Percentiles rank a stretch among this genome's conserved stretches.
These are phyloP conservation scores for Diaporthe aspalathi DNA, from an alignment of 2,329 filamentous ascomycete genomes.

Conservation along the genomic window DNA sequence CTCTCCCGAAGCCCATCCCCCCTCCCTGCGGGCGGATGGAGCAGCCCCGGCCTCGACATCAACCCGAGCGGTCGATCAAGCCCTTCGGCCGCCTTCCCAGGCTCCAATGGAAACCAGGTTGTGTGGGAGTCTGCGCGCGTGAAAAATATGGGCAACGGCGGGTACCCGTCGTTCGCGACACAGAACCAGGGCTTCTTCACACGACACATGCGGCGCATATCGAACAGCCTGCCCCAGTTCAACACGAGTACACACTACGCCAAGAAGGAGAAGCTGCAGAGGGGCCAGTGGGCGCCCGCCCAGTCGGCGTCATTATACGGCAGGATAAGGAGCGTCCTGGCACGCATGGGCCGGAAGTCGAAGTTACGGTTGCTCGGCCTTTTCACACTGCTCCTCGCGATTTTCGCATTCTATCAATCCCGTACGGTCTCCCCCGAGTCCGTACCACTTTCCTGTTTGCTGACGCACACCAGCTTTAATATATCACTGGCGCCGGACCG, in stretches of 20 bases:
- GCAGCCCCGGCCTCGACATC: conserved; percentile 81
- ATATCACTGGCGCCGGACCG: conserved; percentile 76
- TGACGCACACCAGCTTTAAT: conserved; percentile 57
- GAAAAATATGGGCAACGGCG: conserved; percentile 76
- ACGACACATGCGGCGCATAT: conserved; percentile 84
- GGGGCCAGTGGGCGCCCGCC: conserved; percentile 64
- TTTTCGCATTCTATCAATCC: conserved; percentile 76
- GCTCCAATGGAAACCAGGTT: conserved; percentile 65
- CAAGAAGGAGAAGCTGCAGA: conserved; percentile 82
- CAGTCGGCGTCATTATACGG: conserved; percentile 59
- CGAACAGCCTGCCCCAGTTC: conserved; percentile 81
- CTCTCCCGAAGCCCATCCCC: conserved; percentile 90
- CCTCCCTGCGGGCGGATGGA: conserved; percentile 86
- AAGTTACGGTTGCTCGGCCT: conserved; percentile 72
- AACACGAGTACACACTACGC: conserved; percentile 66
- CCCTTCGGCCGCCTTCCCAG: conserved; percentile 65
- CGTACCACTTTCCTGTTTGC: conserved; percentile 25
- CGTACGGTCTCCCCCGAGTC: conserved; percentile 62
- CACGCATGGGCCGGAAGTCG: conserved; percentile 71
- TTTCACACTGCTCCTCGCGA: conserved; percentile 68
- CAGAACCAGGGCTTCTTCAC: conserved; percentile 89
- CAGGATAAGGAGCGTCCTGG: conserved; percentile 58
- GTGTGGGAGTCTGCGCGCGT: conserved; percentile 88
- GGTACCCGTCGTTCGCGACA: conserved; percentile 81
- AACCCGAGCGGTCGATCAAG: conserved; percentile 76